Percentiles rank a stretch among this genome's conserved stretches.
Conservation (phyloP, 2,329 filamentous ascomycete genomes). For the Plenodomus tracheiphilus region DNA sequence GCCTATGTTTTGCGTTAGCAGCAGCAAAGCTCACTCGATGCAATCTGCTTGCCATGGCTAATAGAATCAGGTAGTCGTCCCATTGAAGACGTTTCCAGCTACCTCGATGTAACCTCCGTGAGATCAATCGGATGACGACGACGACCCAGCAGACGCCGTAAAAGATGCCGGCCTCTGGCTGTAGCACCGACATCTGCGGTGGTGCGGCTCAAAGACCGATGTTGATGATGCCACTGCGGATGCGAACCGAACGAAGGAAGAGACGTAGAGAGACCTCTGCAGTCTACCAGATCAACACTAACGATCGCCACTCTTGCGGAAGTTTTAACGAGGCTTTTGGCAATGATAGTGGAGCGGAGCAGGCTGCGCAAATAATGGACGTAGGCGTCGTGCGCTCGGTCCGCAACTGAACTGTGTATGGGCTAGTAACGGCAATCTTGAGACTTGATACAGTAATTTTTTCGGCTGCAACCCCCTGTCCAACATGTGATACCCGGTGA, state of each 20-base stretch:
- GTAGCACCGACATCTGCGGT: conserved; percentile 29
- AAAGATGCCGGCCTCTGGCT: conserved; percentile 41
- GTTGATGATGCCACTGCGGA: not conserved
- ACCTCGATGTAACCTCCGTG: conserved; percentile 34
- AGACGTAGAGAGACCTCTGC: not conserved
- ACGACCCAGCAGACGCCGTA: conserved; percentile 41
- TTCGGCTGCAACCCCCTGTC: not conserved
- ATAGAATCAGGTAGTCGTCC: conserved; percentile 43
- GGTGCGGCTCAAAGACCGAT: not conserved
- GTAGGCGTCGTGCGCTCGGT: not conserved
- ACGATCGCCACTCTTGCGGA: not conserved
- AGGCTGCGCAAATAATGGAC: not conserved
- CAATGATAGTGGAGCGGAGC: not conserved
- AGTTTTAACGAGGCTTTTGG: too few relatives aligned
- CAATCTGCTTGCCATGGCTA: conserved; percentile 36
- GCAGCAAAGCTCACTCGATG: not conserved
- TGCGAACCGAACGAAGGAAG: not conserved
- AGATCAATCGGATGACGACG: conserved; percentile 32
- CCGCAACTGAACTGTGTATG: not conserved
- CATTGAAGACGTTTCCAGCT: conserved; percentile 38
- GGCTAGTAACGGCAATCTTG: not conserved
- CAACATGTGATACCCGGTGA: not conserved
- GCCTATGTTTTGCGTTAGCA: conserved; percentile 19
- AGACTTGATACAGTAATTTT: not conserved
- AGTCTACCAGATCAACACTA: not conserved